Base-by-base conservation (phyloP, 148 eudicot genomes). In the Pouteria glomerata region DNA sequence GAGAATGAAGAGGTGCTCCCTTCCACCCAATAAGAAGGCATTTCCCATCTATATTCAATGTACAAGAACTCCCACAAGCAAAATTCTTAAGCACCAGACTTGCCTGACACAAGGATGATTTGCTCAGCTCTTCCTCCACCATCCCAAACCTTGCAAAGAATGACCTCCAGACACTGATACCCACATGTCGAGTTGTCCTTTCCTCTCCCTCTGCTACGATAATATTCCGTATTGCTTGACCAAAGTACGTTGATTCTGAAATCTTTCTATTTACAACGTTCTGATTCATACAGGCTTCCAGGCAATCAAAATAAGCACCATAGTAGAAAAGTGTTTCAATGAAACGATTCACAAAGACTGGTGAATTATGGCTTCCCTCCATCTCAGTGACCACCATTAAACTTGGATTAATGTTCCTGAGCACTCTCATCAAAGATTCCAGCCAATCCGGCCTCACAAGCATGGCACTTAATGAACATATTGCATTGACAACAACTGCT, bases 21-120 rank as follows among this genome's bases (percentile, higher is more conserved):
- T 76, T 80, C 79, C 83, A 80, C 41, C 77, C 79, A n/a, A 75
- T 10, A n/a, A 73, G 34, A 11, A 81, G 57, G 58, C 68, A 21
- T 35, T 77, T 77, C 5, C 68, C 65, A 67, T 77, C 67, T 30
- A 14, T 37, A 1, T 53, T 31, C 6, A 81, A 13, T 0, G 68
- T 69, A 53, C 80, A 81, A 10, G 68, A 70, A 23, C 41, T 50
- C 35, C 75, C 61, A 66, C 72, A 41, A 13, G 66, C 30, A 30
- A 52, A 76, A 4, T 37, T 57, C 21, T 74, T 50, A 6, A 44
- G 11, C 6, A 66, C 57, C 57, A 77, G 57, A 15, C 34, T 59
- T 15, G 84, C 84, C 23, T 77, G 81, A 37, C 51, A 33, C 21
- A 70, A 15, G 1, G 78, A 62, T 11, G 63, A 50, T 7, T 57